Evolutionary conservation across 306 rosid genomes (phyloP), one percentile per base, ranked within the genome.

Genomic region (Rosa persica): DNA sequence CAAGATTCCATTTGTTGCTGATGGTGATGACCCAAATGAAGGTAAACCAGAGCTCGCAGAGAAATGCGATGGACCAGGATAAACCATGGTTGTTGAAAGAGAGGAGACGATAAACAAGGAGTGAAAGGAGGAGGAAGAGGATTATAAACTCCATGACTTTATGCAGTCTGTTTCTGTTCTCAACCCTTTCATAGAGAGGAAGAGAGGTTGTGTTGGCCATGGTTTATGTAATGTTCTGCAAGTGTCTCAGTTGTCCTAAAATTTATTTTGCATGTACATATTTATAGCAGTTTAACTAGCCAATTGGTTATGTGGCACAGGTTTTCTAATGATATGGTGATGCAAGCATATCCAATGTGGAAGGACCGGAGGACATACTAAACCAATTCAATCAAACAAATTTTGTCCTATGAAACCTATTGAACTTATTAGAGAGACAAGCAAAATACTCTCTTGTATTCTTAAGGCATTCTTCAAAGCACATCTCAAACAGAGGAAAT

Each of bases 41-140:
- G 48, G 83, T 78, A 23, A 79, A 79, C 69, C 77, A 83, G 49
- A 83, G 76, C 74, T 83, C 86, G 2, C 83, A 83, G 3, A 79
- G 72, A 52, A 74, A 74, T 13, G 86, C 83, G 1, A 78, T 36
- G 47, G 60, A 40, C 86, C 82, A 79, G 22, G 68, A 8, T 27
- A 64, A 74, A 68, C 70, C 77, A 34, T 40, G 74, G 23, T 62
- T 52, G 30, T 44, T 47, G 42, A 82, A 49, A 61, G 66, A 68
- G 73, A 73, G 36, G 40, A 83, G 57, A n/a, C 86, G 80, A 60
- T 83, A 75, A n/a, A 17, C 23, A 4, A 64, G 76, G 40, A 79
- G 67, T 27, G 77, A 79, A 23, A 78, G 80, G 58, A 83, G 86
- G 48, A 73, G 82, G 72, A 75, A 36, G 46, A 83, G 61, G 69